phyloP scores from a whole-genome alignment of 129 eudicot genomes.

The Dittrichia graveolens region DNA sequence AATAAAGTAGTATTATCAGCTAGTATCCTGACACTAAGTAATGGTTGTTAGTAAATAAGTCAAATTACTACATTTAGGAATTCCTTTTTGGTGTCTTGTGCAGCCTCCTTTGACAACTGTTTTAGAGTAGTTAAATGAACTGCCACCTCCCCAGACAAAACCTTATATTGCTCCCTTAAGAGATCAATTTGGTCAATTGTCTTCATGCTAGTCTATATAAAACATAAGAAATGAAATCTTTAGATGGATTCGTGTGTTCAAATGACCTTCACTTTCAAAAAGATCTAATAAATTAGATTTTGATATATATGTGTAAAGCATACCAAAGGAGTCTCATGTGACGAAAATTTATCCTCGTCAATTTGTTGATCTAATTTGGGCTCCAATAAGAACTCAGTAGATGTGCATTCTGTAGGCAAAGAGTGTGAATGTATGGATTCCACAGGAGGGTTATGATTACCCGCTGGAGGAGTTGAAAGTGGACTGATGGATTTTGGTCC shows the following conservation, averaged over 20 bases:
- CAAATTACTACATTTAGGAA: slow-evolving; percentile 46
- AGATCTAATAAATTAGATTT: too few species aligned
- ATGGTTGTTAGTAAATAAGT: background rate
- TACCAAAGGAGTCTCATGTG: slow-evolving; percentile 80
- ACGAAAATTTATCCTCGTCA: slow-evolving; percentile 57
- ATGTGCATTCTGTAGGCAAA: slow-evolving; percentile 59
- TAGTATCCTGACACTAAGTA: background rate
- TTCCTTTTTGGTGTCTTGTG: slow-evolving; percentile 49
- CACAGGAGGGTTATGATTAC: slow-evolving; percentile 47
- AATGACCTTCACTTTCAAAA: slow-evolving; percentile 1
- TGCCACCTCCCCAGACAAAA: slow-evolving; percentile 79
- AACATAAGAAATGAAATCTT: slow-evolving; percentile 17
- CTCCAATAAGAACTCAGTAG: slow-evolving; percentile 58
- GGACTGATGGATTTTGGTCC: slow-evolving; percentile 75
- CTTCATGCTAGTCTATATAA: slow-evolving; percentile 50
- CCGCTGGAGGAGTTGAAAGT: slow-evolving; percentile 85
- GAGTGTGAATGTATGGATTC: slow-evolving; percentile 74
- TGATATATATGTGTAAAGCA: slow-evolving; percentile 17
- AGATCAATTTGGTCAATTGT: slow-evolving; percentile 73
- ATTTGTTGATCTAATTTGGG: slow-evolving; percentile 51
- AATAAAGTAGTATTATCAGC: slow-evolving; percentile 12
- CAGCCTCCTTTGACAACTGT: slow-evolving; percentile 65
- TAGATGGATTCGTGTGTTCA: background rate
- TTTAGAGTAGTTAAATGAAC: slow-evolving; percentile 63
- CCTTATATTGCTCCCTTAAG: slow-evolving; percentile 76